Base-by-base conservation (phyloP, 169 alveolate genomes). In the Plasmodium malariae region DNA sequence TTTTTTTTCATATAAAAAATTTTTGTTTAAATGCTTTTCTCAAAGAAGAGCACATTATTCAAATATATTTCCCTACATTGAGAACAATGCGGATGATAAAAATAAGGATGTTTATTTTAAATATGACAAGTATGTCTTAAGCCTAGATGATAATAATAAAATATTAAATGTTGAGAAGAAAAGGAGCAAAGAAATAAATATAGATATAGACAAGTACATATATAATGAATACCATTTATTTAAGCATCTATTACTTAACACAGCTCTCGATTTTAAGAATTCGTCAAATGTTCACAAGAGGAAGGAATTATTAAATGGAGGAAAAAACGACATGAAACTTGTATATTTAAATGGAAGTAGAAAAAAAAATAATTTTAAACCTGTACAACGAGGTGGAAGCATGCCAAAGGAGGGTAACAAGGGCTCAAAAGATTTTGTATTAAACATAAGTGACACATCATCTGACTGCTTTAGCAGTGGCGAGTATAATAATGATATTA, bases 191-290 rank as follows among this genome's bases (percentile, higher is more conserved):
- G 28, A 49, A 12, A 49, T 65, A 43, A 32, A 65, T 11, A 12
- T 67, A 54, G 83, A 83, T 48, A 49, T 83, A 32, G 30, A 63
- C 11, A 86, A 86, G 24, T 86, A 70, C 48, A 51, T 63, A 17
- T 86, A 86, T 51, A 65, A 60, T 32, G 92, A 86, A n/a, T 73
- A 69, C 19, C 92, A 86, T 70, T 69, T 86, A 21, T 86, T 55
- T 62, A 86, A 57, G 30, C 92, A 86, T 36, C 54, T 86, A 26
- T 49, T 86, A 24, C 37, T 86, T 30, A 54, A 57, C n/a, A 45
- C 92, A 45, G 69, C 32, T 30, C 0, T 49, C 21, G 76, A 68
- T n/a, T 34, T 43, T n/a, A 30, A 86, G 12, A 26, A 70, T 3
- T 32, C 60, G 26, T 19, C 12, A 40, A 21, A 55, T 21, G 37